Evolutionary conservation across 768 basidiomycete species (phyloP), one percentile per base, ranked within the genome.

Genomic region (Phlebiopsis gigantea): DNA sequence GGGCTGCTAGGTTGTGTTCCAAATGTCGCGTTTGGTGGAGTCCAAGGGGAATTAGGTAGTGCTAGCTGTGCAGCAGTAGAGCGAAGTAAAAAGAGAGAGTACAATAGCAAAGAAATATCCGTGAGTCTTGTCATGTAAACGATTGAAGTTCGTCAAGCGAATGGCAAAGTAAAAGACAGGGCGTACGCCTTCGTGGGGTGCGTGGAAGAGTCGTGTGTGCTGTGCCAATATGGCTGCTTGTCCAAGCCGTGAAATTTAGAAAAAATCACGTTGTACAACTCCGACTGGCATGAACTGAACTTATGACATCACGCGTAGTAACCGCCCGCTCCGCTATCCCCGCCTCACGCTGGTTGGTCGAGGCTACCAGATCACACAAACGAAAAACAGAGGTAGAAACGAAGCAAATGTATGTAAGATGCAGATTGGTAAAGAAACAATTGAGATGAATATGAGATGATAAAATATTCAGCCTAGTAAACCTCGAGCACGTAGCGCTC

Each of bases 401-500:
- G 2, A 47, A 22, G 19, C 8, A 5, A 47, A 46, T 25, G 46
- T 26, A 25, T 26, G 24, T 47, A n/a, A n/a, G 9, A 48, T 30
- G 15, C 28, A 48, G 29, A 29, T n/a, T 22, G 17, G 12, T 30
- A 30, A 14, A 48, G 26, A 48, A 26, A 3, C 19, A 26, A 48
- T 19, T n/a, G 10, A 25, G 24, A 3, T 26, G 26, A 71, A 45
- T 2, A 68, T 28, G n/a, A n/a, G n/a, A n/a, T n/a, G n/a, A n/a
- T n/a, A n/a, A n/a, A n/a, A n/a, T n/a, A n/a, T n/a, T n/a, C 17
- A 51, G 46, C 34, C 51, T 53, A 65, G 49, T 63, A 64, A 22
- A 92, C 97, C 82, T 99, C 97, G 22, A 98, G 80, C 8, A 99
- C 93, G 71, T 98, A 99, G 45, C 96, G 87, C 72, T 98, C 97